Evolutionary conservation across 1,139 yeast species (phyloP), one percentile per base, ranked within the genome.

Genomic region (Hansenula sp.): DNA sequence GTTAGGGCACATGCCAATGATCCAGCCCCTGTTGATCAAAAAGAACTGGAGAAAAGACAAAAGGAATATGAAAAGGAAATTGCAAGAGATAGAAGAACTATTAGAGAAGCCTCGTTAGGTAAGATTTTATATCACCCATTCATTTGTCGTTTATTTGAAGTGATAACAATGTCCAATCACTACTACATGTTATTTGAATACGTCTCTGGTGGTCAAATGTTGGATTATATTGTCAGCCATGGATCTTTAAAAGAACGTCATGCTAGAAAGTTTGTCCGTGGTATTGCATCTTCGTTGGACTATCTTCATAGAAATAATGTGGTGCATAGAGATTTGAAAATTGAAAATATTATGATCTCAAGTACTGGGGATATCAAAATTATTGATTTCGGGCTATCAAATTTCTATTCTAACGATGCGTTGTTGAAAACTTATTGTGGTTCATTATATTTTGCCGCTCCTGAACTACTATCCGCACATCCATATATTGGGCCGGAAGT

Each of bases 401-500:
- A 94, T 64, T 70, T 94, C 60, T 94, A 79, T 62, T 79, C 91
- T 35, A 81, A 84, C 21, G 78, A 78, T 48, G 72, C 81, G 40
- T 71, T 89, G 44, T 77, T 94, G 57, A 89, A 88, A 60, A 94
- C 99, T 0, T 94, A 89, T 62, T 94, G 99, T 72, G 99, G 99
- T 1, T 90, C 98, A 1, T 73, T 94, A 43, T 94, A 94, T 64
- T 94, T 93, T 74, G 99, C 99, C 1, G 99, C 99, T 0, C 99
- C 99, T 0, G 99, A 94, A 63, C 73, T 94, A 53, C 72, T 94
- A 47, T 85, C 88, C 49, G 99, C 98, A 0, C 81, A 83, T 52
- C 97, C 97, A 0, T 94, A 94, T 59, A 72, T 79, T 31, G 99
- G 99, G 0, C 99, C 99, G 0, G 99, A 94, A 63, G 97, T 94